Percentiles rank a stretch among this genome's conserved stretches.
Evolutionary conservation across 2,329 filamentous ascomycete species (phyloP).

Genomic region (Fusarium acutatum): DNA sequence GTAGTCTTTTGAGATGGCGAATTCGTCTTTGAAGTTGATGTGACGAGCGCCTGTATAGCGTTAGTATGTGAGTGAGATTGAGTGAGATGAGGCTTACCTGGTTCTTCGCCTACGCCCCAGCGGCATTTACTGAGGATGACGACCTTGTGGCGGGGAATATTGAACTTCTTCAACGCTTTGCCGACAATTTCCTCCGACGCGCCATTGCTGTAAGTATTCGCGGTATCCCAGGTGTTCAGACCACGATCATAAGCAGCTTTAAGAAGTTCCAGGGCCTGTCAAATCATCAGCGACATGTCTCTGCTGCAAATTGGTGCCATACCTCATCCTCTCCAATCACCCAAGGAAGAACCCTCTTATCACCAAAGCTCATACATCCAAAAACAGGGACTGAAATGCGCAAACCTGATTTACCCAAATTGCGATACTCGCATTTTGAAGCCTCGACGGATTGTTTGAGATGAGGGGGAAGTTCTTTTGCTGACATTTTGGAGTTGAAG

Average conservation of each 20-base stretch:
- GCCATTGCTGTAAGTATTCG: slow-evolving; percentile 26
- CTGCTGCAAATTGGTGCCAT: fast-evolving
- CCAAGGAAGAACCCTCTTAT: slow-evolving; percentile 22
- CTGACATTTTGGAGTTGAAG: not conserved
- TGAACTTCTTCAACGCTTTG: slow-evolving; percentile 21
- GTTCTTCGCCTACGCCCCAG: slow-evolving; percentile 29
- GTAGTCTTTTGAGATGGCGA: slow-evolving; percentile 28
- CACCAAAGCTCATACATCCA: slow-evolving; percentile 31
- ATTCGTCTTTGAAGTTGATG: slow-evolving; percentile 13
- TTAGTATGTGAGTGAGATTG: not conserved
- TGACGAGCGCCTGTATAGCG: not conserved
- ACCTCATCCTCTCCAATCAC: slow-evolving; percentile 27
- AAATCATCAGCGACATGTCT: not conserved
- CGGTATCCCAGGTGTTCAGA: slow-evolving; percentile 29
- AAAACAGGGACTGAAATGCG: slow-evolving; percentile 19
- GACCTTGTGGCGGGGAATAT: slow-evolving; percentile 27
- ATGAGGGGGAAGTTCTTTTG: slow-evolving; percentile 5
- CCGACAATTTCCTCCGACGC: slow-evolving; percentile 24
- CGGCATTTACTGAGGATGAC: slow-evolving; percentile 28
- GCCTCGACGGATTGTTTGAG: slow-evolving; percentile 22
- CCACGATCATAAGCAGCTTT: slow-evolving; percentile 33
- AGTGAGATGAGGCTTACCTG: not conserved
- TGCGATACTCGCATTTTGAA: slow-evolving; percentile 32
- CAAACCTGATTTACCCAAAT: slow-evolving; percentile 5
- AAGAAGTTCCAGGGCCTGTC: slow-evolving; percentile 13